Percentiles rank a stretch among this genome's conserved stretches.
Conservation (phyloP, 139 green algal genomes). For the Limnomonas spitsbergensis region DNA sequence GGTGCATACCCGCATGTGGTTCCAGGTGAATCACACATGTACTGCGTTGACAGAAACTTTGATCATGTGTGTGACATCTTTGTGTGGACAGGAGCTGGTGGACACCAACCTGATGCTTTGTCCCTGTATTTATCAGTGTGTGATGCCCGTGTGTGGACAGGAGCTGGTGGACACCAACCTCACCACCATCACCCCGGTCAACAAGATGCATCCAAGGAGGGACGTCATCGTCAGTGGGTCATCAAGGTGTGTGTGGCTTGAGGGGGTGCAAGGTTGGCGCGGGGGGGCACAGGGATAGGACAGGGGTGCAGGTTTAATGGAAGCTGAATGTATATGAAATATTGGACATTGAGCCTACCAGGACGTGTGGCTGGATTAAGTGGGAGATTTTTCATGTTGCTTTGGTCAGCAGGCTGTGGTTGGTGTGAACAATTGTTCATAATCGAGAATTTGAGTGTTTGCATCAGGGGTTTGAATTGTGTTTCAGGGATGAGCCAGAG, state of each 20-base stretch:
- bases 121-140: neutral
- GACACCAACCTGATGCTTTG: slow-evolving; percentile 73
- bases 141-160: neutral
- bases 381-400: no score
- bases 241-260: slow-evolving; percentile 33
- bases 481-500: no score
- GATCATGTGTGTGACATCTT: neutral
- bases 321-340: neutral
- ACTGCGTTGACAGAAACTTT: neutral
- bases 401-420: no score
- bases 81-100: slow-evolving; percentile 35
- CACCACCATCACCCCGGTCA: slow-evolving; percentile 81
- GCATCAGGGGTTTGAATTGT: no score
- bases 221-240: slow-evolving; percentile 62
- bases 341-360: no score
- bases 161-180: slow-evolving; percentile 76
- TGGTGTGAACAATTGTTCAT: no score
- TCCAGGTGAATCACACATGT: neutral
- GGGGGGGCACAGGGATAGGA: neutral
- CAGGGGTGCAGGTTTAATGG: neutral
- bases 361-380: no score
- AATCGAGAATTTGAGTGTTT: no score
- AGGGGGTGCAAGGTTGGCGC: neutral
- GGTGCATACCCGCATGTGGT: neutral
- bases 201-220: slow-evolving; percentile 73